Conservation (phyloP, 202 grass and related monocot genomes). For the Musa balbisiana region DNA sequence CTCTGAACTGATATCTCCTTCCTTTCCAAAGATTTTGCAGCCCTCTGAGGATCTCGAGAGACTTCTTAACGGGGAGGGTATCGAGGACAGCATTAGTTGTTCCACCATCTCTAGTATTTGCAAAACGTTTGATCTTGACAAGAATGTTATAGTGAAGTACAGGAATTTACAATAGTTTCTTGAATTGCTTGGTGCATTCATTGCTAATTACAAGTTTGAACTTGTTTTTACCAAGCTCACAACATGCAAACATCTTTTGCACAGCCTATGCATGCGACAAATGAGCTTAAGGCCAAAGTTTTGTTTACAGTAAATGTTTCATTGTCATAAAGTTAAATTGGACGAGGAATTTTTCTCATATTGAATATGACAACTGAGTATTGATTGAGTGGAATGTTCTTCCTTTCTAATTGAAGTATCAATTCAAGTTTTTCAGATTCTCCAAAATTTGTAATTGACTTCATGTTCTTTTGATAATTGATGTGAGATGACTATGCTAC, state of each 20-base stretch:
- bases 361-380: too few species aligned
- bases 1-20: neutral
- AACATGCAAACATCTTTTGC: neutral
- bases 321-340: too few species aligned
- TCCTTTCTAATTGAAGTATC: too few species aligned
- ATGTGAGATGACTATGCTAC: too few species aligned
- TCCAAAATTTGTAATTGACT: too few species aligned
- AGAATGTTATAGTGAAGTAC: slow-evolving; percentile 77
- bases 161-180: slow-evolving; percentile 45
- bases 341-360: too few species aligned
- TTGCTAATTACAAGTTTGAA: neutral
- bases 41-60: slow-evolving; percentile 48
- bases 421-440: too few species aligned
- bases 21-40: slow-evolving; percentile 46
- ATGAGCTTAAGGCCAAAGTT: too few species aligned
- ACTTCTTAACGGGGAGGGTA: slow-evolving; percentile 39
- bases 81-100: slow-evolving; percentile 58
- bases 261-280: neutral
- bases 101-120: slow-evolving; percentile 61
- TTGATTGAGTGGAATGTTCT: too few species aligned
- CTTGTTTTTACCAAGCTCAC: neutral
- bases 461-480: too few species aligned
- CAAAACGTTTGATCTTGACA: slow-evolving; percentile 54
- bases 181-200: neutral
- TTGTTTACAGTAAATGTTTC: too few species aligned